Percentiles rank a stretch among this genome's conserved stretches.
Conservation (phyloP, 257 asterid species). For the Jacaranda copaia region DNA sequence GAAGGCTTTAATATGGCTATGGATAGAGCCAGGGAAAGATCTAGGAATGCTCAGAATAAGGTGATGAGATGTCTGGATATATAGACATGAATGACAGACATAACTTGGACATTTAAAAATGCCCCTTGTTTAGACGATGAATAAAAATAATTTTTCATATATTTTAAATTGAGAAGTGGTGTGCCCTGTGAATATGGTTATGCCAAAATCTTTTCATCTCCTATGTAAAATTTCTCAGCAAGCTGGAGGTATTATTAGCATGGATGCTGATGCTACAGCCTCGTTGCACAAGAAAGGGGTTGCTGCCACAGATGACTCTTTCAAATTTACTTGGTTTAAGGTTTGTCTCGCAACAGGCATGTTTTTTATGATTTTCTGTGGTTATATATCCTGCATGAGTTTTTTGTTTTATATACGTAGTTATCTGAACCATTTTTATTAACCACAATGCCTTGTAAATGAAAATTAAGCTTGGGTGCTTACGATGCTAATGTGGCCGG, state of each 20-base stretch:
- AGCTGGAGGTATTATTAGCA: conserved; percentile 71
- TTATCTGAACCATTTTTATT: neutral
- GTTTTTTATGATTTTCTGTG: neutral
- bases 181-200: conserved; percentile 23
- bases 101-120: conserved; percentile 5
- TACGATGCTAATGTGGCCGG: neutral
- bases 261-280: conserved; percentile 98
- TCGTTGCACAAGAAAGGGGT: conserved; percentile 79
- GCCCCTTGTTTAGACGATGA: conserved; percentile 18
- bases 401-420: neutral
- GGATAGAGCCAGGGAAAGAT: conserved; percentile 91
- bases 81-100: conserved; percentile 10
- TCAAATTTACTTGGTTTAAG: conserved; percentile 88
- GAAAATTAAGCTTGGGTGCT: conserved; percentile 20
- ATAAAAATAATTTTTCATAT: conserved; percentile 21
- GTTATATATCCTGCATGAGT: conserved; percentile 13
- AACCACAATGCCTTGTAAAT: neutral
- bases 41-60: conserved; percentile 95
- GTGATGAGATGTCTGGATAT: conserved; percentile 47
- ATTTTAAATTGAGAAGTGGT: conserved; percentile 4
- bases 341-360: conserved; percentile 47
- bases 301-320: conserved; percentile 76
- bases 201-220: conserved; percentile 31
- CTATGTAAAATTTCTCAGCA: conserved; percentile 53
- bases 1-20: conserved; percentile 76